Evolutionary conservation across 2,329 filamentous ascomycete genomes (phyloP).

Genomic region (Torrubiella hemipterigena): DNA sequence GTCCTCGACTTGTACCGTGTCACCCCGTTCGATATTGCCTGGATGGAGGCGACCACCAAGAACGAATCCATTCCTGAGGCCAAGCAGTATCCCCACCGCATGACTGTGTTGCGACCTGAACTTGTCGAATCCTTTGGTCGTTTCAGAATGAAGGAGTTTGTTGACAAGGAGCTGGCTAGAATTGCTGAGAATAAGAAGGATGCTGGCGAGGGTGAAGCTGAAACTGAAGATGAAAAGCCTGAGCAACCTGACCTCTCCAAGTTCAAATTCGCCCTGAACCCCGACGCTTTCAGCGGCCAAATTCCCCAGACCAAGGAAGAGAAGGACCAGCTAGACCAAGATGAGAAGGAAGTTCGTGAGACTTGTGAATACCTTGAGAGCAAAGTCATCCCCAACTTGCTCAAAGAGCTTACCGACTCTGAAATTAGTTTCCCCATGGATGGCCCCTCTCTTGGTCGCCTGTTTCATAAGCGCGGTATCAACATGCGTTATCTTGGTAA

Average conservation of each 20-base stretch:
- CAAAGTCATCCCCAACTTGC: slow-evolving; percentile 70
- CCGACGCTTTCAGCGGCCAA: slow-evolving; percentile 91
- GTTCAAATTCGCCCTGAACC: slow-evolving; percentile 84
- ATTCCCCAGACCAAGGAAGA: slow-evolving; percentile 81
- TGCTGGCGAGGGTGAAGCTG: slow-evolving; percentile 12
- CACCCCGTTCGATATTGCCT: slow-evolving; percentile 79
- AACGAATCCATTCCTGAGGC: slow-evolving; percentile 28
- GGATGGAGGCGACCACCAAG: slow-evolving; percentile 66
- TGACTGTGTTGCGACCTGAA: slow-evolving; percentile 88
- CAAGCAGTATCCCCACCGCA: slow-evolving; percentile 75
- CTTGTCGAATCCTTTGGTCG: slow-evolving; percentile 79
- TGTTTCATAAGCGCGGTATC: slow-evolving; percentile 93
- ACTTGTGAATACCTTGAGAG: slow-evolving; percentile 69
- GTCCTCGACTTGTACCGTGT: slow-evolving; percentile 94
- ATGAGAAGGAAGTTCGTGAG: slow-evolving; percentile 79
- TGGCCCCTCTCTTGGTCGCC: slow-evolving; percentile 74
- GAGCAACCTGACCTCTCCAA: slow-evolving; percentile 75
- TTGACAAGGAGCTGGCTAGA: slow-evolving; percentile 62
- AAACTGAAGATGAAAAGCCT: slow-evolving; percentile 27
- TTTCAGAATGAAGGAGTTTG: slow-evolving; percentile 78
- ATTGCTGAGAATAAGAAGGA: slow-evolving; percentile 8
- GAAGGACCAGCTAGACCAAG: slow-evolving; percentile 67
- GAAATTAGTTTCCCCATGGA: slow-evolving; percentile 98
- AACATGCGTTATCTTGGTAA: slow-evolving; percentile 93
- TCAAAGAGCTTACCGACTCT: slow-evolving; percentile 79